Evolutionary conservation across 495 filamentous ascomycete species (phyloP).

Genomic region (Talaromyces ruber): DNA sequence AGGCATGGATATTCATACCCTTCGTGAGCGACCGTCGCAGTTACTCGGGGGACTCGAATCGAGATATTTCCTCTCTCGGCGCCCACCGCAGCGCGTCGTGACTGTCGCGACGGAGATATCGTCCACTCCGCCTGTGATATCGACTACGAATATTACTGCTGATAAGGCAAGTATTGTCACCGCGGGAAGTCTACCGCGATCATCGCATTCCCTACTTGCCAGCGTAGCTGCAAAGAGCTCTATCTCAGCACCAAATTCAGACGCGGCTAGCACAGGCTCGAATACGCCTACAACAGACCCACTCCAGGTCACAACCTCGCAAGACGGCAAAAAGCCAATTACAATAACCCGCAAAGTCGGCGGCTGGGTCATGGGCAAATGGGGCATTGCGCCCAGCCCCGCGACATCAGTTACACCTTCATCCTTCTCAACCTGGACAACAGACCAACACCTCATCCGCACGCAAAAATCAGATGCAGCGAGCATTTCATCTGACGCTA

Average conservation of each 20-base stretch:
- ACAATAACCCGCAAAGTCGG: conserved; percentile 39
- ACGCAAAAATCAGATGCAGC: conserved; percentile 8
- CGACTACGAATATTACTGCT: conserved; percentile 33
- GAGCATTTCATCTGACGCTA: conserved; percentile 9
- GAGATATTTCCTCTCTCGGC: conserved; percentile 19
- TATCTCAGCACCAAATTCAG: conserved; percentile 6
- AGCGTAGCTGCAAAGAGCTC: conserved; percentile 25
- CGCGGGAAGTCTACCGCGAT: conserved; percentile 13
- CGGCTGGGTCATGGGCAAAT: conserved; percentile 48
- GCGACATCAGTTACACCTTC: conserved; percentile 8
- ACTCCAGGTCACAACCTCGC: conserved; percentile 13
- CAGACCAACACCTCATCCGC: not conserved
- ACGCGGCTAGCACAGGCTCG: conserved; percentile 7
- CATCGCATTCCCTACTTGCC: conserved; percentile 28
- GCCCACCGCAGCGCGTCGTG: conserved; percentile 28
- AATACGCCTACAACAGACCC: not conserved
- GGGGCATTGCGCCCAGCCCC: conserved; percentile 29
- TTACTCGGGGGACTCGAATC: conserved; percentile 9
- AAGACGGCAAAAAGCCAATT: conserved; percentile 16
- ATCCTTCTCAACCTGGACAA: conserved; percentile 7
- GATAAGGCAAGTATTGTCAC: conserved; percentile 16
- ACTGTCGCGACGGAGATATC: conserved; percentile 23
- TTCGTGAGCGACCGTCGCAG: conserved; percentile 24
- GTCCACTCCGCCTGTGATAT: conserved; percentile 35
- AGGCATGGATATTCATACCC: conserved; percentile 43